Evolutionary conservation across 768 basidiomycete genomes (phyloP).

Genomic region (Guyanaporus albipodus): DNA sequence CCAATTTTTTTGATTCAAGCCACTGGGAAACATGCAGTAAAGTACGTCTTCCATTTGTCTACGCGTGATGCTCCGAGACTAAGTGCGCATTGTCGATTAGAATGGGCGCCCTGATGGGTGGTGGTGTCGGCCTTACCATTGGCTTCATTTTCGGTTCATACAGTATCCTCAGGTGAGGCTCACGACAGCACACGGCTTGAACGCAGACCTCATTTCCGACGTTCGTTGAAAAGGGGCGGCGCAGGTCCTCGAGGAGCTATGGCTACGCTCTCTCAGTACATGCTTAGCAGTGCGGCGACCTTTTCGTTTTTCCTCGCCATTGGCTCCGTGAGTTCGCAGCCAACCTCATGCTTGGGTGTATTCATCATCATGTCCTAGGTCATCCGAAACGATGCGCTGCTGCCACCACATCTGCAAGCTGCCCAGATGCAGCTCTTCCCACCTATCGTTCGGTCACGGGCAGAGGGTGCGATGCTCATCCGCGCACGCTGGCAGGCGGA

Average conservation of each 20-base stretch:
- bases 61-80: conserved; percentile 3
- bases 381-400: conserved; percentile 73
- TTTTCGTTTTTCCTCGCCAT: conserved; percentile 97
- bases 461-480: conserved; percentile 68
- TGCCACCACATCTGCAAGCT: conserved; percentile 61
- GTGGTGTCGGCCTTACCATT: conserved; percentile 92
- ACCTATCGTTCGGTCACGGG: conserved; percentile 56
- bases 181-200: conserved; percentile 4
- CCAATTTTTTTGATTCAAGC: conserved; percentile 10
- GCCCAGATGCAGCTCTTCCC: conserved; percentile 55
- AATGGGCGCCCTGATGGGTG: conserved; percentile 91
- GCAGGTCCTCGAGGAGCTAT: conserved; percentile 88
- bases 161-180: conserved; percentile 77
- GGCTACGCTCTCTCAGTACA: conserved; percentile 94
- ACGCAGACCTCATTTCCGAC: not conserved
- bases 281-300: conserved; percentile 96
- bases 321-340: conserved; percentile 62
- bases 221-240: conserved; percentile 61
- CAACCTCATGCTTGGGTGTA: not conserved
- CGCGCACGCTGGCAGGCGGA: conserved; percentile 74
- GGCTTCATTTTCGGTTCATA: conserved; percentile 97
- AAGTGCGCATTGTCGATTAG: conserved; percentile 36
- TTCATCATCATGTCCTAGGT: conserved; percentile 49
- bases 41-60: conserved; percentile 39
- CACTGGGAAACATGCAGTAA: conserved; percentile 41